A percentile compares a stretch with the other conserved stretches of the same genome.
Evolutionary conservation across 768 basidiomycete species (phyloP).

Genomic region (Mycena leptocephala): DNA sequence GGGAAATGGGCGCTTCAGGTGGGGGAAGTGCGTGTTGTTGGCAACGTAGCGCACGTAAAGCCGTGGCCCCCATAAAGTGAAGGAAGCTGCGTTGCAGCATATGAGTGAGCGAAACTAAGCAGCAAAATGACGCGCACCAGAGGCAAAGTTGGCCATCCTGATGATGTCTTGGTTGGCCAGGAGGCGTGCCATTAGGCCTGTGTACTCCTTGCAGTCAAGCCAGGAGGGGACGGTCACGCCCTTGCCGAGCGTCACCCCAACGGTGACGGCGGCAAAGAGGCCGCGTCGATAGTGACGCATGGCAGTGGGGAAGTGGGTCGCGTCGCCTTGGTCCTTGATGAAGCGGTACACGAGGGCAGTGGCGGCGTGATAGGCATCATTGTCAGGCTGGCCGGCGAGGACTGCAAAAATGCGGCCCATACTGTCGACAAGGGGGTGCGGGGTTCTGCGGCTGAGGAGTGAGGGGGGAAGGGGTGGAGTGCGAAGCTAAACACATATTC

Average conservation of each 20-base stretch:
- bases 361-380: not conserved
- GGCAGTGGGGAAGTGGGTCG: not conserved
- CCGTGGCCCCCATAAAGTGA: not conserved
- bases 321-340: not conserved
- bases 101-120: not conserved
- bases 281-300: not conserved
- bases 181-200: not conserved
- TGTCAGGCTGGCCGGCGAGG: not conserved
- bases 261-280: slow-evolving; percentile 4
- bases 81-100: not conserved
- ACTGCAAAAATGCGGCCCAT: not conserved
- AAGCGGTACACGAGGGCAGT: not conserved
- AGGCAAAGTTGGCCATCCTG: not conserved
- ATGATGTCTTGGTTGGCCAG: not conserved
- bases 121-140: not conserved
- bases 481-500: not conserved
- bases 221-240: not conserved
- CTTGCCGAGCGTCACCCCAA: not conserved
- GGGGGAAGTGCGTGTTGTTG: not conserved
- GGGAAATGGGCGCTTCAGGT: not conserved
- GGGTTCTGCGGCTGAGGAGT: not conserved
- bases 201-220: not conserved
- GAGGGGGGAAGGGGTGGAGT: not conserved
- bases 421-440: not conserved
- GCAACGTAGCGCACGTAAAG: not conserved